Evolutionary conservation across 257 asterid species (phyloP), one percentile per base, ranked within the genome.

Genomic region (Solanum chaucha): DNA sequence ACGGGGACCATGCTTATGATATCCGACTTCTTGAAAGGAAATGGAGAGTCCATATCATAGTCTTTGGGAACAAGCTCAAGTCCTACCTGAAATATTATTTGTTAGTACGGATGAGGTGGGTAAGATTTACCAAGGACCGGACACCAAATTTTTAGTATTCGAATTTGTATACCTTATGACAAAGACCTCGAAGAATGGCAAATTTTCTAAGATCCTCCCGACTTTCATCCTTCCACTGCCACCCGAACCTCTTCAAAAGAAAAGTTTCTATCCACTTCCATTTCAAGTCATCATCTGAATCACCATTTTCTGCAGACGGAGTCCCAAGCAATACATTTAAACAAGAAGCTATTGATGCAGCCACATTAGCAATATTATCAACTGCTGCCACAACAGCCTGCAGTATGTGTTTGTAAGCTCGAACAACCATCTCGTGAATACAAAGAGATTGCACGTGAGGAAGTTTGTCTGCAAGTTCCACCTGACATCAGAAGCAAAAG

Each of bases 361-460:
- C 90, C 89, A 96, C 90, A 89, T 90, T 84, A 82, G 94, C 92
- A 88, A 85, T 88, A 88, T 90, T 89, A 88, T 91, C 93, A 89
- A 93, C 95, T 85, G 98, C 91, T 85, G 99, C 98, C 90, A 97
- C 94, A 68, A 97, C 99, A 89, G 98, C 98, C 90, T 94, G 96
- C 88, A 97, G 86, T 28, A 93, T 88, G 89, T 96, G 98, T 96
- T 97, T 97, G 87, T 89, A 96, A 88, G 99, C 98, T 88, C 99
- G 96, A 59, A 98, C 94, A 88, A 96, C 93, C 99, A 97, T 97
- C 97, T 97, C 99, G 88, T 97, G 99, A 87, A 97, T 93, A 89
- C 99, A 97, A 87, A 97, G 99, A 81, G 99, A 96, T 89, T 92
- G 98, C 88, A 97, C 95, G 67, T 97, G 99, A 59, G 99, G 98